Base-by-base conservation (phyloP, 2,329 filamentous ascomycete species). In the Elsinoe perseae region DNA sequence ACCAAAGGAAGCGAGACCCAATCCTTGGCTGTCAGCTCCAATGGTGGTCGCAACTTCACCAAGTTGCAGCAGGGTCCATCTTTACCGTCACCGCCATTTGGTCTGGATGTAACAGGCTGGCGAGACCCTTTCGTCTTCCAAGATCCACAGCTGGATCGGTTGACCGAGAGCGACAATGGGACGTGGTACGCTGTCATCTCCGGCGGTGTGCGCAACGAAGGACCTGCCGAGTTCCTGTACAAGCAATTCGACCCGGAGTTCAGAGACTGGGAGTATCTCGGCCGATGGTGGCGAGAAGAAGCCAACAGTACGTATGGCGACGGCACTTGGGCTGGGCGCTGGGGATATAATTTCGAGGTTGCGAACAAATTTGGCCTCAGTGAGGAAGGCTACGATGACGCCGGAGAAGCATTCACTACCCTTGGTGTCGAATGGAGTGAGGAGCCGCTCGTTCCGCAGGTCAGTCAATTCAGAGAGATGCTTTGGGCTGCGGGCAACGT, bases 1-100 rank as follows among this genome's bases (percentile, higher is more conserved):
- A 73, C 69, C n/a, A 69, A 72, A 8, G 73, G 72, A 6, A 72
- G 72, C 34, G 75, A 78, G 59, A 73, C 73, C 0, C 73, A 77
- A 53, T 71, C 70, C 12, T 64, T 77, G 1, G 75, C 74, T 1
- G 66, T 74, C 4, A 70, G 72, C 3, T 61, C 38, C 1, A 72
- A 76, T 16, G 71, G 64, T 16, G 68, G 71, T n/a, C 63, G 62
- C 9, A 74, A 72, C 58, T 73, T 73, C 50, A 69, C 70, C 25
- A 73, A 73, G 48, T 58, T 73, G 3, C 59, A 64, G 4, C 65
- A 72, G 23, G 70, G 69, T 1, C 71, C 73, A 0, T 66, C 66
- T 1, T 73, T 75, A 30, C 67, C 71, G 4, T 63, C 64, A 1
- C 68, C 72, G 4, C 73, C 73, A 2, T 69, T 69, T 23, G 71